Conservation (phyloP, 257 asterid species). For the Phtheirospermum japonicum region DNA sequence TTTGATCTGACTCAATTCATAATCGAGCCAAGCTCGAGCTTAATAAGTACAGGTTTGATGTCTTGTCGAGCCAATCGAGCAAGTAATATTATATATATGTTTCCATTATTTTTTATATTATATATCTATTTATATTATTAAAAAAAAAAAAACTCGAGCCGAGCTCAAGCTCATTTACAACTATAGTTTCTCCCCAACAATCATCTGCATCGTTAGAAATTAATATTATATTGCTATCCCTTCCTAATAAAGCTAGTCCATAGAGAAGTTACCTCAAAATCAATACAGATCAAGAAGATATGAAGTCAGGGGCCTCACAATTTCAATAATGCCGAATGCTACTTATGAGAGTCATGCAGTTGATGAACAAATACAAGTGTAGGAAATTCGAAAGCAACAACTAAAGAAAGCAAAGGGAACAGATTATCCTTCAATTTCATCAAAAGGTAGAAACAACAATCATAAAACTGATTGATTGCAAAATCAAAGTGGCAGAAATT, state of each 20-base stretch:
- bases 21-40: too few species aligned
- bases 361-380: neutral
- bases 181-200: neutral
- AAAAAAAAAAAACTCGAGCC: too few species aligned
- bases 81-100: too few species aligned
- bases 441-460: neutral
- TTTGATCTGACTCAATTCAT: too few species aligned
- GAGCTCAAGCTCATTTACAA: too few species aligned
- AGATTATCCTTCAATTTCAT: neutral
- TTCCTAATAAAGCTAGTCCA: neutral
- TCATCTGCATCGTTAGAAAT: neutral
- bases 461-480: neutral
- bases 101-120: too few species aligned
- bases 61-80: too few species aligned
- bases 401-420: neutral
- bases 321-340: neutral
- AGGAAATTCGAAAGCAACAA: conserved; percentile 9
- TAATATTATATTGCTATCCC: neutral
- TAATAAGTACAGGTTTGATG: too few species aligned
- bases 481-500: conserved; percentile 7
- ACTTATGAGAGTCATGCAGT: neutral
- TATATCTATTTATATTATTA: too few species aligned
- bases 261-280: neutral
- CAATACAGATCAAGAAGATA: neutral
- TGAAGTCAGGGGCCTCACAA: neutral